Evolutionary conservation across 2,329 filamentous ascomycete genomes (phyloP).

Genomic region (Emergomyces pasteurianus): DNA sequence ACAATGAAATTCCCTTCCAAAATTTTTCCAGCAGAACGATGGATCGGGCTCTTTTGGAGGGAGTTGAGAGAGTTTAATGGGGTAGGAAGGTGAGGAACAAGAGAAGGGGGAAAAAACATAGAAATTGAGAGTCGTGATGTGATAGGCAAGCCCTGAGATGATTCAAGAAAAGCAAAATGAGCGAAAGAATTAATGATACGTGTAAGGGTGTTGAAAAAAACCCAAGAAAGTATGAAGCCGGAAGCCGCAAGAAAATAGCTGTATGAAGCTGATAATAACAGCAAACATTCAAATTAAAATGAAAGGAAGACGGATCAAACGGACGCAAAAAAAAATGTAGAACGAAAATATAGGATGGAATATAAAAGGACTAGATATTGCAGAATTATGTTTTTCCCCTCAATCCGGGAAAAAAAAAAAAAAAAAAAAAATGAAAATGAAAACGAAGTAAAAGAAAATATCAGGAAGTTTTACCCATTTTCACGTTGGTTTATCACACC

Average conservation of each 20-base stretch:
- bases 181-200: not conserved
- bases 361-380: not conserved
- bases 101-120: too few species aligned
- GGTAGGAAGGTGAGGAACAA: too few species aligned
- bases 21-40: not conserved
- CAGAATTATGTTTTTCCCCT: not conserved
- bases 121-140: not conserved
- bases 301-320: too few species aligned
- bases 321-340: not conserved
- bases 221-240: not conserved
- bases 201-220: not conserved
- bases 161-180: not conserved
- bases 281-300: not conserved
- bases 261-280: not conserved
- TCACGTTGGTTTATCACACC: conserved; percentile 20
- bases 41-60: not conserved
- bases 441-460: not conserved
- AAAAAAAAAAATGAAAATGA: conserved; percentile 7
- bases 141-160: not conserved
- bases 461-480: not conserved
- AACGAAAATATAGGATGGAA: not conserved
- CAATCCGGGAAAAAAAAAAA: not conserved
- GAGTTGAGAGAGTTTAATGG: too few species aligned
- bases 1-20: not conserved
- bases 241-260: not conserved